Evolutionary conservation across 1,139 yeast genomes (phyloP), one percentile per base, ranked within the genome.

Genomic region (Taiozyma sp.): DNA sequence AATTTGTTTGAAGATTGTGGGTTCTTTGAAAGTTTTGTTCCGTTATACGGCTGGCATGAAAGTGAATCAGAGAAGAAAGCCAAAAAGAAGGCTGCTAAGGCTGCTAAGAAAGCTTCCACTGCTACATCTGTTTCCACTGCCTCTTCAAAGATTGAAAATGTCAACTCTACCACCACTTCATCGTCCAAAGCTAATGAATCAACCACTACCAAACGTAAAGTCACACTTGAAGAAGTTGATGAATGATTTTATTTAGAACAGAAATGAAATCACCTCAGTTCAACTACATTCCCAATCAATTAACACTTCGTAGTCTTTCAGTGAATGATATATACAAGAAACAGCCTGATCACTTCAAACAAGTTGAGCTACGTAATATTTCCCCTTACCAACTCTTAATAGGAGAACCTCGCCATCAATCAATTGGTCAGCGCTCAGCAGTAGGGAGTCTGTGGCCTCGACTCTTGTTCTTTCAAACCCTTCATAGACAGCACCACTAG

Each of bases 1-100:
- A 93, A 93, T 67, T 75, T 93, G 66, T 93, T 92, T 70, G 99
- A 86, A 55, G 99, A 93, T 66, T 92, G 96, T 61, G 97, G 98
- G 28, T 88, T 95, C 57, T 67, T 93, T 57, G 98, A 92, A 56
- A 87, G 96, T 74, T 93, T 95, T 74, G 78, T 79, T 59, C 99
- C 99, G 2, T 61, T 86, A 8, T 93, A 88, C 67, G 96, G 83
- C 8, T 93, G 96, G 92, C 91, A 90, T 62, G 88, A 78, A 47
- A 65, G 67, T 63, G 69, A 58, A 61, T 62, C 52, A 64, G 65
- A 60, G 61, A 69, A 61, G 63, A 38, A 48, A 14, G 53, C 50
- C 44, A 54, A 55, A 44, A 46, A 46, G 29, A 55, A 63, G 50
- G 49, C 47, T 44, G 19, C 45, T 2, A 42, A 41, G 27, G 28